A percentile compares a stretch with the other conserved stretches of the same genome.
phyloP scores from a whole-genome alignment of 345 rosid species.

The Acer saccharum region DNA sequence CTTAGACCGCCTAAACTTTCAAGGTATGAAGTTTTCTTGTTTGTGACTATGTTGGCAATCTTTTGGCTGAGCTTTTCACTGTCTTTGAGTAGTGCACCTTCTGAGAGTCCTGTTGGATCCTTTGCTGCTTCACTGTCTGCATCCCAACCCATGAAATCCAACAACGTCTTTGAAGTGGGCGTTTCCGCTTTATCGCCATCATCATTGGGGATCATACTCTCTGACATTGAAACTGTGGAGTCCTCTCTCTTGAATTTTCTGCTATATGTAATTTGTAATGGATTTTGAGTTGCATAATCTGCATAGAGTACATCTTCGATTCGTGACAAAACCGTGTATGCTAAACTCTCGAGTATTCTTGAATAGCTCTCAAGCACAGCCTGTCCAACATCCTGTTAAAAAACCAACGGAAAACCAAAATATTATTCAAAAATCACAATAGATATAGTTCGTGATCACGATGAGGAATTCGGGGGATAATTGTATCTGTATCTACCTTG shows the following conservation, averaged over 20 bases:
- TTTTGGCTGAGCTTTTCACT: slow-evolving; percentile 41
- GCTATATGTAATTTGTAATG: slow-evolving; percentile 33
- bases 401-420: neutral
- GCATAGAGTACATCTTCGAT: slow-evolving; percentile 81
- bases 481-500: slow-evolving; percentile 35
- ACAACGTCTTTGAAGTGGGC: slow-evolving; percentile 46
- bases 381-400: slow-evolving; percentile 76
- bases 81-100: slow-evolving; percentile 36
- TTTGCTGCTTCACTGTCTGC: slow-evolving; percentile 39
- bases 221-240: neutral
- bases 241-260: slow-evolving; percentile 7
- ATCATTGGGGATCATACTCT: neutral
- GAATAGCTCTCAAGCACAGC: slow-evolving; percentile 88
- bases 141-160: slow-evolving; percentile 84
- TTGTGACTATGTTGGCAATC: slow-evolving; percentile 39
- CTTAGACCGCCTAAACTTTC: slow-evolving; percentile 58
- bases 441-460: no score
- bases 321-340: slow-evolving; percentile 70
- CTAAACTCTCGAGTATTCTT: slow-evolving; percentile 81
- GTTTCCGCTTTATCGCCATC: neutral
- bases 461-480: no score
- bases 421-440: neutral
- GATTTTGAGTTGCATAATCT: slow-evolving; percentile 57
- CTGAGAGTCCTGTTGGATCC: slow-evolving; percentile 25
- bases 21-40: slow-evolving; percentile 64